Evolutionary conservation across 805 yeast species (phyloP).

Genomic region (Wickerhamomyces pijperi): DNA sequence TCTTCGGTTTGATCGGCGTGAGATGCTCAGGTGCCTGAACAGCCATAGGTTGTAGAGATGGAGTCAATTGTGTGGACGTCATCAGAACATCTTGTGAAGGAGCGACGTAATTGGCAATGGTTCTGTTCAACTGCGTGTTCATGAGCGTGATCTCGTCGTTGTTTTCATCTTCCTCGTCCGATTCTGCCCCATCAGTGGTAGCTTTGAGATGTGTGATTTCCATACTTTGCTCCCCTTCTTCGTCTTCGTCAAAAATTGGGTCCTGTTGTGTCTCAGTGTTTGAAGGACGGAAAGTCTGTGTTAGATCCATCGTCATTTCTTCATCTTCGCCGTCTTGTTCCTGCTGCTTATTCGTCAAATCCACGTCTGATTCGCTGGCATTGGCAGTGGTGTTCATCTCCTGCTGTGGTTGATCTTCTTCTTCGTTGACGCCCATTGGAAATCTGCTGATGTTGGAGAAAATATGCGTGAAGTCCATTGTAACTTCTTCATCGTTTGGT

Average conservation of each 20-base stretch:
- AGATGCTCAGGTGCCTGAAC: too few species aligned
- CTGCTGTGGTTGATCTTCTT: too few species aligned
- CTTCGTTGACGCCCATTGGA: too few species aligned
- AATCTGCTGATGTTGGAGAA: not conserved
- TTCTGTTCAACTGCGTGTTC: not conserved
- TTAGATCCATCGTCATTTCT: not conserved
- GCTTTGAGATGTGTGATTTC: not conserved
- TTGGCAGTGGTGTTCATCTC: too few species aligned
- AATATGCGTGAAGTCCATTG: not conserved
- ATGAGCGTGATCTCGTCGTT: not conserved
- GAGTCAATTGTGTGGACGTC: not conserved
- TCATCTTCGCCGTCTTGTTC: too few species aligned
- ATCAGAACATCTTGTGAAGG: not conserved
- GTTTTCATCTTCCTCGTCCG: too few species aligned
- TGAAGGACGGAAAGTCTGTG: not conserved
- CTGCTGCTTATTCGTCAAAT: not conserved
- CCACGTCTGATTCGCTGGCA: not conserved
- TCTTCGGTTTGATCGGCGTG: slow-evolving; percentile 16
- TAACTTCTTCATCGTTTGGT: not conserved
- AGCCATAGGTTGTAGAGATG: too few species aligned
- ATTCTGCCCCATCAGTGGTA: not conserved
- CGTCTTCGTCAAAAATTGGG: not conserved
- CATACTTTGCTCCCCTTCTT: not conserved
- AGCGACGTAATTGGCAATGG: not conserved
- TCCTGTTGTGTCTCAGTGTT: not conserved